phyloP scores from a whole-genome alignment of 192 early-diverging fungal genomes.

The Chytriomyces confervae region DNA sequence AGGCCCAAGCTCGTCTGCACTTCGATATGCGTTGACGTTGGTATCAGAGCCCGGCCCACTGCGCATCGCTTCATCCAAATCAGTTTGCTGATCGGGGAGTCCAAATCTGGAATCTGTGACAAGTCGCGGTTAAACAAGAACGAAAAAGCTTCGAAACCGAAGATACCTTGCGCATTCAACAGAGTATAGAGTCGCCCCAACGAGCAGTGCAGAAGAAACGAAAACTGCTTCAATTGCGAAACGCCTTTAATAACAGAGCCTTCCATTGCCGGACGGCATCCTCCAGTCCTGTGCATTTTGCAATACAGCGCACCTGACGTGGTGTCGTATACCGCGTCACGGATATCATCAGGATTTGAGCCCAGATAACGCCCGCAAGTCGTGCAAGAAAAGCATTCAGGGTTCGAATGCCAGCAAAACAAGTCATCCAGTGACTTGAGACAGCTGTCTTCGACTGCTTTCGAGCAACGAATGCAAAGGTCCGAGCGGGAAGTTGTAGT shows the following conservation, averaged over 20 bases:
- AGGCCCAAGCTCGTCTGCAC: background rate
- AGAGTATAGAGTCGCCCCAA: constrained; percentile 80
- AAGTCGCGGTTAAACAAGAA: constrained; percentile 1
- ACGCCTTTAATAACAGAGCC: constrained; percentile 68
- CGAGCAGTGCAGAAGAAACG: constrained; percentile 83
- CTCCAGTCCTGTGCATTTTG: constrained; percentile 28
- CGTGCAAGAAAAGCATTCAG: constrained; percentile 80
- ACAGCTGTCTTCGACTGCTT: constrained; percentile 88
- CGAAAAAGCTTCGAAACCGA: background rate
- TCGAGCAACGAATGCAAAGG: constrained; percentile 77
- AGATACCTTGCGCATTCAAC: constrained; percentile 60
- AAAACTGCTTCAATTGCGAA: constrained; percentile 89
- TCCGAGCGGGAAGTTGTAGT: constrained; percentile 77
- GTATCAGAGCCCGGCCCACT: background rate
- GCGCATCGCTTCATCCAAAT: background rate
- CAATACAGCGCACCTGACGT: constrained; percentile 38
- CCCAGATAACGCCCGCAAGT: constrained; percentile 55
- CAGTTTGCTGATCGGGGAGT: constrained; percentile 7
- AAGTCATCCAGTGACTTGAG: constrained; percentile 55
- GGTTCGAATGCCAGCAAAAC: constrained; percentile 68
- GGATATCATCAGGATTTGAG: background rate
- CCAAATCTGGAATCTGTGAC: background rate
- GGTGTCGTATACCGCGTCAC: constrained; percentile 22
- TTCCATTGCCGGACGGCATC: background rate
- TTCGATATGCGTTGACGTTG: background rate